Evolutionary conservation across 129 eudicot species (phyloP).

Genomic region (Gnaphalium uliginosum): DNA sequence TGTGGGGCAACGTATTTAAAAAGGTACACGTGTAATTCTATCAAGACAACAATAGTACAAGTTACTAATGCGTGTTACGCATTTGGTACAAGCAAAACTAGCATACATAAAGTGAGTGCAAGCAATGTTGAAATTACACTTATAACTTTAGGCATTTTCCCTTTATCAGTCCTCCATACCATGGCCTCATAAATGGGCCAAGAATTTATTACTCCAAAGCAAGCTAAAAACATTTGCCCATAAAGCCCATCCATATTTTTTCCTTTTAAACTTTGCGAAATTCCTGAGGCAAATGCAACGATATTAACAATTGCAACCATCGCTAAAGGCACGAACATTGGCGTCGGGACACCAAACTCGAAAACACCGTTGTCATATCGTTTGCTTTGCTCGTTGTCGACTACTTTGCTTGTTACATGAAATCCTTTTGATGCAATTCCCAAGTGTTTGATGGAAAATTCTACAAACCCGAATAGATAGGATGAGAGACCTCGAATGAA

Average conservation of each 20-base stretch:
- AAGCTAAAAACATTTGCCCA: conserved; percentile 46
- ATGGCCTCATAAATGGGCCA: conserved; percentile 83
- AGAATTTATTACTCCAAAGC: conserved; percentile 58
- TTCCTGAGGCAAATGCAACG: conserved; percentile 41
- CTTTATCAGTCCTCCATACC: conserved; percentile 60
- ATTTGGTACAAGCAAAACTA: conserved; percentile 26
- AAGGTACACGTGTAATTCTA: not conserved
- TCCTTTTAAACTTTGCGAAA: conserved; percentile 19
- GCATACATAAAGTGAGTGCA: conserved; percentile 34
- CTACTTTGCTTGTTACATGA: conserved; percentile 73
- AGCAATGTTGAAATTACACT: conserved; percentile 43
- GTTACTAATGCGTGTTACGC: conserved; percentile 21
- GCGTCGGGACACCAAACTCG: conserved; percentile 71
- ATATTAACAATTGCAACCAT: conserved; percentile 56
- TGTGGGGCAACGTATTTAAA: not conserved
- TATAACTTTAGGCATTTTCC: conserved; percentile 59
- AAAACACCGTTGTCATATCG: conserved; percentile 61
- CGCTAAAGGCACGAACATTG: conserved; percentile 63
- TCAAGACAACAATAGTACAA: conserved; percentile 14
- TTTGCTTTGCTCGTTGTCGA: conserved; percentile 54
- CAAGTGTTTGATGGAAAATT: conserved; percentile 43
- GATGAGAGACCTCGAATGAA: conserved; percentile 54
- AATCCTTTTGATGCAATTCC: conserved; percentile 63
- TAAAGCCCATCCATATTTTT: conserved; percentile 38
- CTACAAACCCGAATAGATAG: conserved; percentile 49